Conservation (phyloP, 805 yeast species). For the Cyberlindnera euphorbiae region DNA sequence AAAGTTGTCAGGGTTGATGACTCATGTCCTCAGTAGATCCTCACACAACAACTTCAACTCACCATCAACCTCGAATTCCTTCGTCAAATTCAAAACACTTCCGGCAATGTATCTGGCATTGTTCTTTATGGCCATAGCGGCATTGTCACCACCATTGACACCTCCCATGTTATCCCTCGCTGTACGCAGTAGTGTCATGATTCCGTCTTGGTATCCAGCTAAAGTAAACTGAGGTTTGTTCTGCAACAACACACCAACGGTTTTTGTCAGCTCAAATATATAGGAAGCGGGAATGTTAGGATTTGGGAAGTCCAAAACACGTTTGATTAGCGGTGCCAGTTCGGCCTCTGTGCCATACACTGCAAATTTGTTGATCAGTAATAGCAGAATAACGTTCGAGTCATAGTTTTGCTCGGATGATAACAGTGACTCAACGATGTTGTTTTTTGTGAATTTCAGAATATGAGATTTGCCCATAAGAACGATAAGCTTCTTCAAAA, state of each 20-base stretch:
- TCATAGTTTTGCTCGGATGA: slow-evolving; percentile 14
- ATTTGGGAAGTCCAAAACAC: slow-evolving; percentile 14
- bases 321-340: slow-evolving; percentile 5
- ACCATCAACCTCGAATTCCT: neutral
- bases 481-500: slow-evolving; percentile 22
- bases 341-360: slow-evolving; percentile 14
- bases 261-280: slow-evolving; percentile 25
- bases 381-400: slow-evolving; percentile 9
- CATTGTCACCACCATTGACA: slow-evolving; percentile 7
- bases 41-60: no score
- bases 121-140: slow-evolving; percentile 19
- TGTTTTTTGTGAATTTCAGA: slow-evolving; percentile 1
- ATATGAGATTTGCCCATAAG: slow-evolving; percentile 11
- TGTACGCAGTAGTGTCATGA: slow-evolving; percentile 12
- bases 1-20: no score
- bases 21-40: no score
- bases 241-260: slow-evolving; percentile 22
- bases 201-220: slow-evolving; percentile 5
- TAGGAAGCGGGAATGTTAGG: slow-evolving; percentile 14
- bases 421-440: slow-evolving; percentile 7
- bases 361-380: slow-evolving; percentile 20
- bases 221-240: slow-evolving; percentile 13
- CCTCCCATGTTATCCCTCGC: slow-evolving; percentile 2
- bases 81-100: slow-evolving; percentile 4
- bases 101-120: slow-evolving; percentile 22